Conservation (phyloP, 2,329 filamentous ascomycete species). For the Rachicladosporium sp. region DNA sequence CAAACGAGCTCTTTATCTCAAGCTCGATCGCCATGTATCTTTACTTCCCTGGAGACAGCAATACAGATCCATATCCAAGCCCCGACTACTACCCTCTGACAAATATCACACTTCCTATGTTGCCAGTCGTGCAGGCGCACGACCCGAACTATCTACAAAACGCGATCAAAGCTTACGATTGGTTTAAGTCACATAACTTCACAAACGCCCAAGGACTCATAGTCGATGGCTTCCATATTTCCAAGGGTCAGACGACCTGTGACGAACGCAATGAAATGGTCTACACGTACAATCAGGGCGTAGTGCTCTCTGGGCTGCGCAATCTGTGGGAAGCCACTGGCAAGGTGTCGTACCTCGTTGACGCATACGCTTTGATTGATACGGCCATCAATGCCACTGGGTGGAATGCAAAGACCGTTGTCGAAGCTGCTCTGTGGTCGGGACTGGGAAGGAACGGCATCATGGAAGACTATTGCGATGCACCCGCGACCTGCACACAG, state of each 20-base stretch:
- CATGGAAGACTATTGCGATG: slow-evolving; percentile 75
- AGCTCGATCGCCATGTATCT: slow-evolving; percentile 85
- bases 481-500: slow-evolving; percentile 62
- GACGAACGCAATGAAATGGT: slow-evolving; percentile 78
- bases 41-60: slow-evolving; percentile 71
- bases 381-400: slow-evolving; percentile 70
- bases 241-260: slow-evolving; percentile 43
- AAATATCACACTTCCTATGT: slow-evolving; percentile 33
- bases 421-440: slow-evolving; percentile 40
- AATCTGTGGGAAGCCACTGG: slow-evolving; percentile 73
- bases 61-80: slow-evolving; percentile 32
- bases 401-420: slow-evolving; percentile 34
- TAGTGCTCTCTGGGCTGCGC: slow-evolving; percentile 73
- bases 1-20: slow-evolving; percentile 80
- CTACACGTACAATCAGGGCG: slow-evolving; percentile 92
- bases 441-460: slow-evolving; percentile 70
- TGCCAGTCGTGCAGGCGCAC: slow-evolving; percentile 14
- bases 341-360: slow-evolving; percentile 56
- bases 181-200: slow-evolving; percentile 73
- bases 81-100: slow-evolving; percentile 23
- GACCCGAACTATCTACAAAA: slow-evolving; percentile 51
- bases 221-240: slow-evolving; percentile 80
- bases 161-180: slow-evolving; percentile 66
- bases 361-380: slow-evolving; percentile 64
- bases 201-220: slow-evolving; percentile 64